Evolutionary conservation across 305 asterid species (phyloP).

Genomic region (Solanum chacoense): DNA sequence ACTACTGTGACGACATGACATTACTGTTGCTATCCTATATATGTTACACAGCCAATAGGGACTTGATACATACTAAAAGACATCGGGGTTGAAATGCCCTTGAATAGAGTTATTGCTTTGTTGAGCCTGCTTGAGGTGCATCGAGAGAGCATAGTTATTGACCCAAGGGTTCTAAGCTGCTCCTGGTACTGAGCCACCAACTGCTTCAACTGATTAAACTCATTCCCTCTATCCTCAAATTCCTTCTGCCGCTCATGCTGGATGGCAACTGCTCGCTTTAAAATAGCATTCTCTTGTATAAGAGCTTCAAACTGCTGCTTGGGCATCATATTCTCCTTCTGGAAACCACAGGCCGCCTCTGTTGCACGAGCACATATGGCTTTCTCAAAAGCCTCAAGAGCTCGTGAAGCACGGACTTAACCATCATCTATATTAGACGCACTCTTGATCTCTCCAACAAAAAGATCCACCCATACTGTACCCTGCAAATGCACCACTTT

Average conservation of each 20-base stretch:
- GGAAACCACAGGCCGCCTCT: slow-evolving; percentile 17
- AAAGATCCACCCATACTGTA: slow-evolving; percentile 87
- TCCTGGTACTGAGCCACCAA: slow-evolving; percentile 79
- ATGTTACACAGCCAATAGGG: not conserved
- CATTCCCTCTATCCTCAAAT: slow-evolving; percentile 62
- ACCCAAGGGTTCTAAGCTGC: slow-evolving; percentile 94
- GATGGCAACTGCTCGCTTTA: slow-evolving; percentile 24
- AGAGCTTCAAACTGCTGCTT: slow-evolving; percentile 70
- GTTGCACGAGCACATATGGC: slow-evolving; percentile 44
- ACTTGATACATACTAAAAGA: slow-evolving; percentile 34
- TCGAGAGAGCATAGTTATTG: slow-evolving; percentile 67
- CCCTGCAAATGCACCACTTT: slow-evolving; percentile 46
- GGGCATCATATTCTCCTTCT: slow-evolving; percentile 47
- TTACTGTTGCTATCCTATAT: not conserved
- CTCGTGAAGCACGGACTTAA: slow-evolving; percentile 52
- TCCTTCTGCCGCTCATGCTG: slow-evolving; percentile 84
- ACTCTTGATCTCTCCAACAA: slow-evolving; percentile 70
- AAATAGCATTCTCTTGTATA: slow-evolving; percentile 58
- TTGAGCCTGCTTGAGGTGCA: slow-evolving; percentile 93
- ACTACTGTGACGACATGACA: not conserved
- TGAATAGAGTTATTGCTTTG: slow-evolving; percentile 56
- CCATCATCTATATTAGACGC: slow-evolving; percentile 21
- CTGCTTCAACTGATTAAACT: slow-evolving; percentile 78
- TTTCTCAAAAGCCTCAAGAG: slow-evolving; percentile 81
- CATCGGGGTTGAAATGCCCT: slow-evolving; percentile 72